Evolutionary conservation across 192 early-diverging fungal genomes (phyloP), one percentile per base, ranked within the genome.

Genomic region (Rhizophagus clarus): DNA sequence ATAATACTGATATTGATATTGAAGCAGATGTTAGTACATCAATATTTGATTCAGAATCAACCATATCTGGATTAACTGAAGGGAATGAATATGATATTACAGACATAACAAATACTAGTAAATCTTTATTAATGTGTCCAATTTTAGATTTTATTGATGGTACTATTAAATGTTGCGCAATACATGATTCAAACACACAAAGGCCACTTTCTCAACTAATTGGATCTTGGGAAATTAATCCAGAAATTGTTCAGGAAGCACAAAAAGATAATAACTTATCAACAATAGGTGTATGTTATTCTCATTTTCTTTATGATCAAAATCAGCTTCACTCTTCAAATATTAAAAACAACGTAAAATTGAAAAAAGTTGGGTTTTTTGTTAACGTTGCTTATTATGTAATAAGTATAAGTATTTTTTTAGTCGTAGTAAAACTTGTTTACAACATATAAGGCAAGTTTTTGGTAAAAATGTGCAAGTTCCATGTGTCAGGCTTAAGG

Each of bases 351-450:
- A 1, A 42, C 10, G 34, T 11, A 42, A 1, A 40, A 71, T 71
- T 71, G 34, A 71, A 24, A 40, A 32, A 42, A 71, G 69, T 40
- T 71, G 69, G 69, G n/a, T 37, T 37, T 37, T 40, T 71, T 40
- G 12, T 14, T 8, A n/a, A 22, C 11, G 40, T 40, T 71, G 69
- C 20, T 71, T 71, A 42, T 71, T 71, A 20, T 71, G 34, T 3
- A 71, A 71, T 4, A 71, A 71, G 40, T 71, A 29, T 71, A 71
- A 71, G 4, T 37, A 32, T 40, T 71, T 71, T 71, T 32, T 40
- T 42, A 71, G 69, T 71, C 3, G 4, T 32, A 15, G 69, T 40
- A 20, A 22, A 14, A 71, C 29, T 71, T 71, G 34, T 71, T n/a
- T 71, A 32, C 14, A 71, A 8, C 69, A 71, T 71, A 42, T 3